Evolutionary conservation across 495 filamentous ascomycete species (phyloP).

Genomic region (Rhizodiscina lignyota): DNA sequence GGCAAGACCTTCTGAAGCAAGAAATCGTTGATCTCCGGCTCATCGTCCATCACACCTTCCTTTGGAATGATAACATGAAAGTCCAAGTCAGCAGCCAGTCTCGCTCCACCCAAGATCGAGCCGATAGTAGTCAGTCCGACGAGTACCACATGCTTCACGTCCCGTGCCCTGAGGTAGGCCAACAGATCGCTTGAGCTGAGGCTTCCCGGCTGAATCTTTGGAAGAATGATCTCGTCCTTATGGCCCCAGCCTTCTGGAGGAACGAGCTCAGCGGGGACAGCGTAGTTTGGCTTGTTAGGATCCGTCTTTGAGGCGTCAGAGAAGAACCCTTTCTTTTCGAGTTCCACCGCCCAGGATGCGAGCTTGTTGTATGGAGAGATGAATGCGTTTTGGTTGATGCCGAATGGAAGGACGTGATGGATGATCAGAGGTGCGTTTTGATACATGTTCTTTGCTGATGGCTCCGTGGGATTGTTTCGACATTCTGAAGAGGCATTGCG

Average conservation of each 20-base stretch:
- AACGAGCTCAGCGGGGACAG: too few relatives aligned
- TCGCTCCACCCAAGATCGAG: background rate
- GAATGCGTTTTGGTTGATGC: slow-evolving; percentile 2
- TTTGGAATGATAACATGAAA: background rate
- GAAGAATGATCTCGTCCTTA: too few relatives aligned
- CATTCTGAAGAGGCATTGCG: too few relatives aligned
- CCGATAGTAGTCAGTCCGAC: background rate
- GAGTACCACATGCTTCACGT: background rate
- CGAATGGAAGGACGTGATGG: slow-evolving; percentile 3
- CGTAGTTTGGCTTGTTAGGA: too few relatives aligned
- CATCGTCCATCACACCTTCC: background rate
- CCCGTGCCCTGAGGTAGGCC: background rate
- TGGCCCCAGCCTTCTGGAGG: too few relatives aligned
- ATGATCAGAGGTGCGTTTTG: slow-evolving; percentile 3
- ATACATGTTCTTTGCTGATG: too few relatives aligned
- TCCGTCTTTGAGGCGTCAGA: too few relatives aligned
- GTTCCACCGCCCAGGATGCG: background rate
- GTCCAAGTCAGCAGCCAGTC: background rate
- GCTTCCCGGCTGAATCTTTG: background rate
- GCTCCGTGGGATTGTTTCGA: too few relatives aligned
- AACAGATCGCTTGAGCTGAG: background rate
- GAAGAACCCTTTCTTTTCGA: slow-evolving; percentile 3
- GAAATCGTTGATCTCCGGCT: background rate
- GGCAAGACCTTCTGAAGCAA: background rate
- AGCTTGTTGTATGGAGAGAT: slow-evolving; percentile 3